Evolutionary conservation across 352 stramenopile species (phyloP).

Genomic region (Globisporangium echinulatum): DNA sequence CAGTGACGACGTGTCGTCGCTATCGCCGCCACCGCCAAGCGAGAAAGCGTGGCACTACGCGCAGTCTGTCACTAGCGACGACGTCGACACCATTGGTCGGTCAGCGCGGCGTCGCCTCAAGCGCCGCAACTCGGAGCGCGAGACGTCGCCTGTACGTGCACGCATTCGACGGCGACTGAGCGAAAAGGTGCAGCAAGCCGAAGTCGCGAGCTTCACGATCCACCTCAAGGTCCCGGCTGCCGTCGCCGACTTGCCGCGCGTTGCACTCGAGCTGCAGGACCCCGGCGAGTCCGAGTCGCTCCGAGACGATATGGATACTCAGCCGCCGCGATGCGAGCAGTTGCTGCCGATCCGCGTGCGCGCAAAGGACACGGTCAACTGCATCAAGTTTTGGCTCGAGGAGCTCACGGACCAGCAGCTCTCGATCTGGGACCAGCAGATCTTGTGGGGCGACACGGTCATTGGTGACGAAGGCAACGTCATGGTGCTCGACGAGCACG

Average conservation of each 20-base stretch:
- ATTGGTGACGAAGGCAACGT: constrained; percentile 69
- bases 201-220: constrained; percentile 51
- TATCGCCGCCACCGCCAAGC: constrained; percentile 53
- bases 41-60: constrained; percentile 35
- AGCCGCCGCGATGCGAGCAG: constrained; percentile 1
- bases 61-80: constrained; percentile 13
- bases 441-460: constrained; percentile 70
- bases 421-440: constrained; percentile 76
- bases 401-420: constrained; percentile 72
- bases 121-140: constrained; percentile 23
- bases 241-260: constrained; percentile 54
- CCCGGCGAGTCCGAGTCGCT: constrained; percentile 17
- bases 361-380: constrained; percentile 65
- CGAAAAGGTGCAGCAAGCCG: constrained; percentile 42
- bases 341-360: constrained; percentile 59
- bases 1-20: constrained; percentile 31
- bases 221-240: constrained; percentile 56
- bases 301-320: constrained; percentile 8
- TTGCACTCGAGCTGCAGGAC: constrained; percentile 69
- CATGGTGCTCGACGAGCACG: constrained; percentile 69
- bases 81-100: constrained; percentile 12
- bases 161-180: constrained; percentile 47
- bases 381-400: constrained; percentile 82
- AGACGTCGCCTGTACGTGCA: constrained; percentile 49
- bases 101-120: constrained; percentile 24